Conservation (phyloP, 2,329 filamentous ascomycete genomes). For the Aotearoamyces nothofagi region DNA sequence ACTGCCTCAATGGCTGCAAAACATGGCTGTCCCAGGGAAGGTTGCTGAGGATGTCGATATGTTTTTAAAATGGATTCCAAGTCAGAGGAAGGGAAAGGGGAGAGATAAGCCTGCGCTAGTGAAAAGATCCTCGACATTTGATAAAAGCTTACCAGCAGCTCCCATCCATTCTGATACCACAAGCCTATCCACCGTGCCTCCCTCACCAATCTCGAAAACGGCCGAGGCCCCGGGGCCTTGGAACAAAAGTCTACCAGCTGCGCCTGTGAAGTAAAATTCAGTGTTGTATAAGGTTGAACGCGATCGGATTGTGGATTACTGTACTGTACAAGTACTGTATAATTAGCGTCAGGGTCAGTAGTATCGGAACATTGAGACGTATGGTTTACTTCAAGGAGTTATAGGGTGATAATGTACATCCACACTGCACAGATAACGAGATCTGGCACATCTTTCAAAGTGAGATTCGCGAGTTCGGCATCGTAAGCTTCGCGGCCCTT, state of each 20-base stretch:
- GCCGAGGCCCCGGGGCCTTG: conserved; percentile 1
- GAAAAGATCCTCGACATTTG: background rate
- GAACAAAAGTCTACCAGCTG: conserved; percentile 4
- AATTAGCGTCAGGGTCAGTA: too few relatives aligned
- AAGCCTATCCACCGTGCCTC: conserved; percentile 2
- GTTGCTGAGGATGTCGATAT: conserved; percentile 58
- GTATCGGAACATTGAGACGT: too few relatives aligned
- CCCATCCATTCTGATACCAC: background rate
- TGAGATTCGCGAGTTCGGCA: conserved; percentile 45
- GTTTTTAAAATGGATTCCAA: conserved; percentile 46
- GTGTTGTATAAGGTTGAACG: too few relatives aligned
- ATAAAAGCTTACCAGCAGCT: background rate
- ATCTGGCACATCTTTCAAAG: conserved; percentile 35
- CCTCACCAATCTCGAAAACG: conserved; percentile 4
- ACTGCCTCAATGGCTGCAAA: conserved; percentile 52
- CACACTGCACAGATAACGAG: conserved; percentile 54
- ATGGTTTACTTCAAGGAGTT: conserved; percentile 48
- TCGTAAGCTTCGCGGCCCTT: conserved; percentile 46
- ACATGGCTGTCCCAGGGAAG: conserved; percentile 41
- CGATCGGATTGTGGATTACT: too few relatives aligned
- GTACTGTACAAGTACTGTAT: too few relatives aligned
- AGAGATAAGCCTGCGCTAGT: background rate
- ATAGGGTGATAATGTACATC: conserved; percentile 52
- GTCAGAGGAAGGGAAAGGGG: conserved; percentile 7
- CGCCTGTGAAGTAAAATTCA: conserved; percentile 2